Evolutionary conservation across 1,139 yeast genomes (phyloP).

Genomic region (Pichia sp.): DNA sequence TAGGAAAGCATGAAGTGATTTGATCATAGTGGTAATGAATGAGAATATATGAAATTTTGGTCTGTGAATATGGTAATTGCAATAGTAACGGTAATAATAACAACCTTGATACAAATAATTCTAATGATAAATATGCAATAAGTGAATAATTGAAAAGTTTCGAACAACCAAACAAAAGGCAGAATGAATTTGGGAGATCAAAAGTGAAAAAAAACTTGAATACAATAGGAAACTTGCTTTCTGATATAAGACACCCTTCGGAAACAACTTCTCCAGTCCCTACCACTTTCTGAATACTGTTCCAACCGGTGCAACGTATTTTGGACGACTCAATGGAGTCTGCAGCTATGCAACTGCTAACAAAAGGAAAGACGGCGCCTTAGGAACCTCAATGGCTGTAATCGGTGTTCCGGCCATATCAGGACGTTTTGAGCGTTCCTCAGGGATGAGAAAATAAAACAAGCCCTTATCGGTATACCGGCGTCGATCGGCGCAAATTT

Average conservation of each 20-base stretch:
- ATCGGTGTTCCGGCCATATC: no score
- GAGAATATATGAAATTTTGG: no score
- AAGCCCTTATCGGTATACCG: not conserved
- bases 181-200: not conserved
- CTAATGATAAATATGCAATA: no score
- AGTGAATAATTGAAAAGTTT: no score
- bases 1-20: constrained; percentile 3
- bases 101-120: no score
- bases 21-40: not conserved
- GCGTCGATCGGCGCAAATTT: not conserved
- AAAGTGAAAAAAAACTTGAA: not conserved
- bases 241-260: not conserved
- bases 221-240: not conserved
- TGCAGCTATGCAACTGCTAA: no score
- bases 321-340: not conserved
- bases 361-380: no score
- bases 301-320: not conserved
- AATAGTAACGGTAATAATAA: no score
- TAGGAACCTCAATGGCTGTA: no score
- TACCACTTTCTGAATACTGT: not conserved
- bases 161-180: not conserved
- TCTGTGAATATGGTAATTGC: not conserved
- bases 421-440: no score
- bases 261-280: not conserved
- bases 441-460: no score